phyloP scores from a whole-genome alignment of 805 yeast species.

The Saitoella complicata region DNA sequence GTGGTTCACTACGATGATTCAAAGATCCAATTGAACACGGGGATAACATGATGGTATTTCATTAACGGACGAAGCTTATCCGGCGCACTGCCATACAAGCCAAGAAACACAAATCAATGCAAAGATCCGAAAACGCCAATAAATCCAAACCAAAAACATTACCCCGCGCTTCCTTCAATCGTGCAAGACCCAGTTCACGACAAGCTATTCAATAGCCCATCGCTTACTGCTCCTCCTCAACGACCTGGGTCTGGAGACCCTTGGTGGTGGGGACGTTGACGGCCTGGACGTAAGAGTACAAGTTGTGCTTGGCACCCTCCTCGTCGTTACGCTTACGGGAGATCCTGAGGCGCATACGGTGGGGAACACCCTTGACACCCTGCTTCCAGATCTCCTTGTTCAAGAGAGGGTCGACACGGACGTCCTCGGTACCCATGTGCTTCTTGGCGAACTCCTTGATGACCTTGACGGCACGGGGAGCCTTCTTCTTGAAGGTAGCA shows the following conservation, averaged over 20 bases:
- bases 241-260: slow-evolving; percentile 96
- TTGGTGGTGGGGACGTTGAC: slow-evolving; percentile 86
- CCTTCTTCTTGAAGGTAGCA: slow-evolving; percentile 98
- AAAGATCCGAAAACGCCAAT: no score
- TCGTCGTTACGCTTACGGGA: slow-evolving; percentile 99
- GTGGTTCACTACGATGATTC: no score
- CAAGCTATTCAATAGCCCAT: no score
- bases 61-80: no score
- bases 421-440: slow-evolving; percentile 97
- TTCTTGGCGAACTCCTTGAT: slow-evolving; percentile 95
- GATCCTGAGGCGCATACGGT: slow-evolving; percentile 96
- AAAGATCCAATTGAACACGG: no score
- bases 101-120: no score
- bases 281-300: slow-evolving; percentile 96
- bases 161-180: no score
- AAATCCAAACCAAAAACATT: no score
- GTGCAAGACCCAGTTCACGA: no score
- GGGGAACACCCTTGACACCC: slow-evolving; percentile 98
- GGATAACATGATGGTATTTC: no score
- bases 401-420: slow-evolving; percentile 96
- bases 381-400: slow-evolving; percentile 98
- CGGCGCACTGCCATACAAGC: no score
- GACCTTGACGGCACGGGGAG: slow-evolving; percentile 99
- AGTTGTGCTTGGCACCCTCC: slow-evolving; percentile 96
- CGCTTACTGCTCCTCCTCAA: slow-evolving; percentile 35